Base-by-base conservation (phyloP, 2,329 filamentous ascomycete genomes). In the Diaporthe amygdali region DNA sequence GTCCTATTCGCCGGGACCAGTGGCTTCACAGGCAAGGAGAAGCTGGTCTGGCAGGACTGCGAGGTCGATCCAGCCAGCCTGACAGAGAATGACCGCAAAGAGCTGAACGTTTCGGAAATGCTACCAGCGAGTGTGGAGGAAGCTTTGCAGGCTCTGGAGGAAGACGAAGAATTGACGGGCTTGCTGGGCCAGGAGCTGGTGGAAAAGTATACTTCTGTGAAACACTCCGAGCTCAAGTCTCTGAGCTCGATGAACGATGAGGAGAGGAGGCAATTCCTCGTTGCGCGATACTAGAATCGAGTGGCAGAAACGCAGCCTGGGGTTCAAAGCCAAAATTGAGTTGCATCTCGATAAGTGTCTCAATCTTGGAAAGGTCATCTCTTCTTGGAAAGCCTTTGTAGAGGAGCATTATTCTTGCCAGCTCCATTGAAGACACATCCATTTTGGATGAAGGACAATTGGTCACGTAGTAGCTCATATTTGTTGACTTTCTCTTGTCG, bases 211-310 rank as follows among this genome's bases (percentile, higher is more conserved):
- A 52, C 88, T 2, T 78, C 78, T 0, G 83, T 92, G 73, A 94
- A 94, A 82, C 82, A 82, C 72, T 85, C 81, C 2, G 92, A 94
- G 81, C 78, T 86, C 73, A 80, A 81, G 25, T 80, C 90, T 75
- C 76, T 91, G 71, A 79, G 78, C 12, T 76, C 77, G 1, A 89
- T 93, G 86, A 75, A 74, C 0, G 81, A 82, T 5, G 79, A 81
- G 3, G 80, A 87, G 71, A 84, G 85, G 64, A 84, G 85, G 74
- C 79, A 82, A 17, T 94, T 91, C 89, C 79, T 93, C 69, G 85
- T 93, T 73, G 90, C 92, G 77, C 82, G 91, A 74, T 94, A 94
- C 76, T 93, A 59, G 70, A 73, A 54, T 46, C 15, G 51, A 56
- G 5, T 25, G 9, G 22, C 30, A 20, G 27, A 3, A 44, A 34